phyloP scores from a whole-genome alignment of 257 asterid species.

The Nicotiana attenuata region DNA sequence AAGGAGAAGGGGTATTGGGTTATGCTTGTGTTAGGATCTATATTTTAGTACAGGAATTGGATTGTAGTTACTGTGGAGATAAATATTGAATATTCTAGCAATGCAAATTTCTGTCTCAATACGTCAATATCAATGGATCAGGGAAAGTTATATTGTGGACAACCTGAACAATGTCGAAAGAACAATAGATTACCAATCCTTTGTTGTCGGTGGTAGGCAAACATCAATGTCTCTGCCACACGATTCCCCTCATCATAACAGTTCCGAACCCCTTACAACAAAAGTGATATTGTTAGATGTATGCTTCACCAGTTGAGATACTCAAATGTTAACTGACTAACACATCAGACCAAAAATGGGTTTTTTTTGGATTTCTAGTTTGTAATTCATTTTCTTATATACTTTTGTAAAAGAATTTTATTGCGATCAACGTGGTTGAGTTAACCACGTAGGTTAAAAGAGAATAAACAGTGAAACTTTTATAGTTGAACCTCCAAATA shows the following conservation, averaged over 20 bases:
- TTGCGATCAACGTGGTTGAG: neutral
- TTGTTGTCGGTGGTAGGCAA: constrained; percentile 92
- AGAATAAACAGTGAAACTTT: neutral
- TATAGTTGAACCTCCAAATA: too few relatives aligned
- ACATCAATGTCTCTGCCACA: constrained; percentile 93
- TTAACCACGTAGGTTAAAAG: neutral
- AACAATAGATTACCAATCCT: constrained; percentile 55
- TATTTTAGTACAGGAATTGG: too few relatives aligned
- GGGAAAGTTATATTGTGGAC: neutral
- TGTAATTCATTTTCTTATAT: neutral
- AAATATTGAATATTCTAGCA: constrained; percentile 94
- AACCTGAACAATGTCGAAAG: neutral
- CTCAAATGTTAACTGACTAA: neutral
- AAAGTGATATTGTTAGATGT: neutral
- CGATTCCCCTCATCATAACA: constrained; percentile 95
- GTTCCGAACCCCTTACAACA: constrained; percentile 66
- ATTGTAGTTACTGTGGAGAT: too few relatives aligned
- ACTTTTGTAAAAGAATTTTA: neutral
- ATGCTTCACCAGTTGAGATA: constrained; percentile 3
- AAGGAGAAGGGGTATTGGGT: too few relatives aligned
- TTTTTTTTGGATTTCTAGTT: neutral
- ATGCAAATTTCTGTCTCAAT: constrained; percentile 71
- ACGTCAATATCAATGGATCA: neutral
- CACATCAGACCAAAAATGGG: neutral
- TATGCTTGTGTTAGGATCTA: too few relatives aligned